phyloP scores from a whole-genome alignment of 345 rosid species.

The Salix arbutifolia region DNA sequence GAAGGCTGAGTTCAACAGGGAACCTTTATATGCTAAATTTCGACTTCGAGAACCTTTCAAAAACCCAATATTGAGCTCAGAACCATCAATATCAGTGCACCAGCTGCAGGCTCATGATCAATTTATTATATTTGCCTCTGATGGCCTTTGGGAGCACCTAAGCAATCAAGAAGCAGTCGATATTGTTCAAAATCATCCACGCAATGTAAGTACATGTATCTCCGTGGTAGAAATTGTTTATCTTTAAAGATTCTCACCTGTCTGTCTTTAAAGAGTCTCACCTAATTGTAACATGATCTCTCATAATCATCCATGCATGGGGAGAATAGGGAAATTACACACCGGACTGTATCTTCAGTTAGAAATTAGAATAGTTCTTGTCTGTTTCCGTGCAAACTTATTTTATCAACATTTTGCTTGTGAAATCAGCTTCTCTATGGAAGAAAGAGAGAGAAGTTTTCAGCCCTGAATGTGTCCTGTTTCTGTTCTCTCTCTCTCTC shows the following conservation, averaged over 20 bases:
- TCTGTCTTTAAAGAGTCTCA: neutral
- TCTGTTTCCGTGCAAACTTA: neutral
- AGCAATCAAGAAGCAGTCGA: conserved; percentile 82
- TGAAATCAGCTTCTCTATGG: neutral
- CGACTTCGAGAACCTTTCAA: conserved; percentile 64
- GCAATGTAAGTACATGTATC: conserved; percentile 41
- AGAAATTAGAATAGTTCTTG: neutral
- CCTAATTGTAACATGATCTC: neutral
- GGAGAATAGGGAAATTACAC: neutral
- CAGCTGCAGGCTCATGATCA: conserved; percentile 58
- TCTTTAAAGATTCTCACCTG: neutral
- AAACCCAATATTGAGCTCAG: conserved; percentile 66
- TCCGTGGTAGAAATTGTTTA: neutral
- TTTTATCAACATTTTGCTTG: neutral
- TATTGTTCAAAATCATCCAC: conserved; percentile 59
- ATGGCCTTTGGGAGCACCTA: conserved; percentile 84
- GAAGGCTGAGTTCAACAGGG: conserved; percentile 76
- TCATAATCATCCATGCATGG: neutral
- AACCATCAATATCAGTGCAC: conserved; percentile 65
- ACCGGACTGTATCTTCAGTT: neutral
- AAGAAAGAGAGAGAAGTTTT: neutral
- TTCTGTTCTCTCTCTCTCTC: neutral
- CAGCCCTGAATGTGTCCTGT: neutral
- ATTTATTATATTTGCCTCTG: conserved; percentile 76
- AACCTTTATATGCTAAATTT: conserved; percentile 63